These are phyloP conservation scores for Pseudozyma pruni DNA, from an alignment of 1,284 basidiomycete species.

Conservation along the genomic window DNA sequence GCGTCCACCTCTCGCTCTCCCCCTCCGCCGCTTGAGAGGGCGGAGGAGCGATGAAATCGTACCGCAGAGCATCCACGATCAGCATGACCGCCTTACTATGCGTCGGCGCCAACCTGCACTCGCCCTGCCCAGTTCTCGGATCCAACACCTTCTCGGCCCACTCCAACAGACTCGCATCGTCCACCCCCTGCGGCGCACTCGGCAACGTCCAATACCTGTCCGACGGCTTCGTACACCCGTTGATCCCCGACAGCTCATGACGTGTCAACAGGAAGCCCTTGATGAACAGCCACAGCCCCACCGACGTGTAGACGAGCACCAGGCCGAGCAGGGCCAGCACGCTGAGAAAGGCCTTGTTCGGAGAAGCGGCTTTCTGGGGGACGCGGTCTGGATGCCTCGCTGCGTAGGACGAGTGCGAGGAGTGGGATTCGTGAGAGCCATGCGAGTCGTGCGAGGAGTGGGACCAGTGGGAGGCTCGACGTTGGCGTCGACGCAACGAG, in stretches of 20 bases:
- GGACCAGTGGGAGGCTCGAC: slow-evolving; percentile 26
- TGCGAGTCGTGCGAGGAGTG: slow-evolving; percentile 35
- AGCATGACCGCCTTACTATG: slow-evolving; percentile 77
- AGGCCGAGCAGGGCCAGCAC: slow-evolving; percentile 44
- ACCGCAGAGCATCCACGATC: slow-evolving; percentile 91
- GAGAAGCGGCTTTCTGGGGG: slow-evolving; percentile 37
- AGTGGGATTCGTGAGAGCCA: slow-evolving; percentile 51
- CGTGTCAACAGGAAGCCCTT: slow-evolving; percentile 64
- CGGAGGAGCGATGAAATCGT: slow-evolving; percentile 85
- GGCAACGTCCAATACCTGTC: slow-evolving; percentile 18
- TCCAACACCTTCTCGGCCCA: slow-evolving; percentile 45
- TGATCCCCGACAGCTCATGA: slow-evolving; percentile 44
- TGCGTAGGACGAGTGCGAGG: slow-evolving; percentile 56
- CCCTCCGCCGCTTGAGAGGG: slow-evolving; percentile 69
- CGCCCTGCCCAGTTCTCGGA: slow-evolving; percentile 24
- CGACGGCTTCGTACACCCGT: slow-evolving; percentile 12
- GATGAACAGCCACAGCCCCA: slow-evolving; percentile 59
- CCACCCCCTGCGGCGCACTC: slow-evolving; percentile 23
- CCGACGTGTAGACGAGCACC: slow-evolving; percentile 43
- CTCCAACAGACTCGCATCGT: slow-evolving; percentile 21
- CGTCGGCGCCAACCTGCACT: slow-evolving; percentile 56
- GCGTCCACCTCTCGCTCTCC: slow-evolving; percentile 14
- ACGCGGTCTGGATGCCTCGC: slow-evolving; percentile 43
- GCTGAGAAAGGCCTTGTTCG: slow-evolving; percentile 39
- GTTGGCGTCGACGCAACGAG: slow-evolving; percentile 21